Evolutionary conservation across 345 rosid genomes (phyloP), one percentile per base, ranked within the genome.

Genomic region (Trapa bicornis): DNA sequence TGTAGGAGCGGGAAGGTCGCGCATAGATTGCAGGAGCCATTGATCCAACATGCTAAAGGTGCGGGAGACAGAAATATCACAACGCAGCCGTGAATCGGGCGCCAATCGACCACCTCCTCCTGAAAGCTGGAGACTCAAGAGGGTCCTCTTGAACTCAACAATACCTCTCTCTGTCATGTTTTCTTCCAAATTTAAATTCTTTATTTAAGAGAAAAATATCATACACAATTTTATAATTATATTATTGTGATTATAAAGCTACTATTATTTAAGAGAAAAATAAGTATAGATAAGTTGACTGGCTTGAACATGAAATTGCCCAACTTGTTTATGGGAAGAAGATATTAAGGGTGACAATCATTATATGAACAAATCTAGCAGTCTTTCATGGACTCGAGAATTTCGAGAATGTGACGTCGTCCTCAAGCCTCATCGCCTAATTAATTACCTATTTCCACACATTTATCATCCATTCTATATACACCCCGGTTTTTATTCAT

Each of bases 21-120:
- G 74, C 69, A 58, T 53, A 71, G 66, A 80, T 72, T 65, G 73
- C 74, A 53, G 85, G 76, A 17, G 77, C 75, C 76, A 81, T 80
- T 38, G 16, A 11, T 35, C 29, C 63, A 4, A 15, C 56, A 0
- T 4, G 56, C 17, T 35, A 1, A 1, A 4, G 60, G 45, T 13
- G 22, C 37, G 17, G 29, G 16, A 29, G 32, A 14, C 29, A 47
- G 57, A 53, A 38, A 16, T 61, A 6, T 41, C 53, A 47, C n/a
- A 50, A 50, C 14, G 54, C 10, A 14, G 54, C 29, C 54, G 10
- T 6, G 12, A 17, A 22, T 22, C 29, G 29, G 29, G 29, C 29
- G 54, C 54, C 16, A 1, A 22, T 13, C 54, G 54, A 50, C n/a
- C 54, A 50, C n/a, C 7, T 50, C 54, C 54, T 14, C 54, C n/a